phyloP scores from a whole-genome alignment of 306 rosid species.

The Lotus japonicus region DNA sequence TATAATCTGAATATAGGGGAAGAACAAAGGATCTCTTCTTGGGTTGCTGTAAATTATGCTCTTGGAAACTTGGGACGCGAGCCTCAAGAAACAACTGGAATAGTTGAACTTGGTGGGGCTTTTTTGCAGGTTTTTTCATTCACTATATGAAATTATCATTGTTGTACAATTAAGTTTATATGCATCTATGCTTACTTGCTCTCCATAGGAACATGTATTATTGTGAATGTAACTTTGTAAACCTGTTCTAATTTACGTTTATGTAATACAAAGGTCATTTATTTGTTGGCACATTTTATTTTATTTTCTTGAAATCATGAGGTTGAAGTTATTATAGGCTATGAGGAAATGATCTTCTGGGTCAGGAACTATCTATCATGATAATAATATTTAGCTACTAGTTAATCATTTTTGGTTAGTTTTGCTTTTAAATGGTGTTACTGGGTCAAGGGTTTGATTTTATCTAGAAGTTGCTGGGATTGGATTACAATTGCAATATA shows the following conservation, averaged over 20 bases:
- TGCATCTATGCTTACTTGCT: not conserved
- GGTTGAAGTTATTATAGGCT: not conserved
- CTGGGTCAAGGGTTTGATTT: not conserved
- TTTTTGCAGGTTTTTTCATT: conserved; percentile 50
- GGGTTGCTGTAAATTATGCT: conserved; percentile 52
- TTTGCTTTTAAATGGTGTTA: not conserved
- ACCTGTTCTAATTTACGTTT: not conserved
- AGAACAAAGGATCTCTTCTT: conserved; percentile 43
- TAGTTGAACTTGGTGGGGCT: conserved; percentile 54
- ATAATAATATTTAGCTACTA: not conserved
- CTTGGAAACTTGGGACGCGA: conserved; percentile 47
- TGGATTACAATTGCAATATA: not conserved
- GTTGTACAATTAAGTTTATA: not conserved
- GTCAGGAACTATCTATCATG: not conserved
- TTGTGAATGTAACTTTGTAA: not conserved
- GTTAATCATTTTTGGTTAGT: not conserved
- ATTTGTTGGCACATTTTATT: not conserved
- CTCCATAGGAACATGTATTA: not conserved
- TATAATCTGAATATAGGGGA: conserved; percentile 27
- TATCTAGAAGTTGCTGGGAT: not conserved
- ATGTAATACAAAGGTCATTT: not conserved
- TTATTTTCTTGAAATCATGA: not conserved
- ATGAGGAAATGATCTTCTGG: not conserved
- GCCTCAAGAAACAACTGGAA: conserved; percentile 40
- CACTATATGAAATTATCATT: conserved; percentile 8